These are phyloP conservation scores for Phlegmacium glaucopus DNA, from an alignment of 768 basidiomycete species.

Conservation along the genomic window DNA sequence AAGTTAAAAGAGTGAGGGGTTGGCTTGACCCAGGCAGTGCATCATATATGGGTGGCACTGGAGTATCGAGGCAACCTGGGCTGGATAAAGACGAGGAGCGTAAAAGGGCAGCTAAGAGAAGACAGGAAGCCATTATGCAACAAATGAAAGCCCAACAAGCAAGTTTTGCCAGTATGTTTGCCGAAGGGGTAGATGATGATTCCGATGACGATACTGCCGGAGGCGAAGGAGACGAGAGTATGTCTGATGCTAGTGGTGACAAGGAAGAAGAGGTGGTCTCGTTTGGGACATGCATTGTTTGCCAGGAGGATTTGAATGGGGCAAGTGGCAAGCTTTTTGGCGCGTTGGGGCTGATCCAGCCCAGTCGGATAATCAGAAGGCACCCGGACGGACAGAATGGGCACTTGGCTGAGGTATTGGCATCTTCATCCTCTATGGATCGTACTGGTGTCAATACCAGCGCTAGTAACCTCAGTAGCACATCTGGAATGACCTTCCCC, in stretches of 20 bases:
- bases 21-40: not conserved
- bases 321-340: constrained; percentile 62
- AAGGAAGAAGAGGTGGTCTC: constrained; percentile 54
- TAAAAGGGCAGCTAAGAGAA: constrained; percentile 81
- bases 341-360: constrained; percentile 81
- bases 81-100: constrained; percentile 64
- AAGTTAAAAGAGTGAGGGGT: constrained; percentile 37
- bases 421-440: constrained; percentile 65
- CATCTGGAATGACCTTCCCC: constrained; percentile 33
- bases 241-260: constrained; percentile 54
- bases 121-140: constrained; percentile 93
- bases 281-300: constrained; percentile 95
- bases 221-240: constrained; percentile 17
- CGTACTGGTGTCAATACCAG: constrained; percentile 28
- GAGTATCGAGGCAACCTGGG: constrained; percentile 30
- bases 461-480: constrained; percentile 11
- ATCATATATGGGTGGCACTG: constrained; percentile 34
- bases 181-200: constrained; percentile 31
- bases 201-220: constrained; percentile 37
- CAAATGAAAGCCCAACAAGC: constrained; percentile 94
- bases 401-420: constrained; percentile 72
- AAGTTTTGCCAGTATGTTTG: constrained; percentile 77
- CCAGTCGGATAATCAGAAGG: constrained; percentile 78
- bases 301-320: constrained; percentile 85
- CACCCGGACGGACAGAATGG: constrained; percentile 65